Percentiles rank a stretch among this genome's conserved stretches.
Conservation (phyloP, 2,329 filamentous ascomycete genomes). For the Pseudocercospora crystallina region DNA sequence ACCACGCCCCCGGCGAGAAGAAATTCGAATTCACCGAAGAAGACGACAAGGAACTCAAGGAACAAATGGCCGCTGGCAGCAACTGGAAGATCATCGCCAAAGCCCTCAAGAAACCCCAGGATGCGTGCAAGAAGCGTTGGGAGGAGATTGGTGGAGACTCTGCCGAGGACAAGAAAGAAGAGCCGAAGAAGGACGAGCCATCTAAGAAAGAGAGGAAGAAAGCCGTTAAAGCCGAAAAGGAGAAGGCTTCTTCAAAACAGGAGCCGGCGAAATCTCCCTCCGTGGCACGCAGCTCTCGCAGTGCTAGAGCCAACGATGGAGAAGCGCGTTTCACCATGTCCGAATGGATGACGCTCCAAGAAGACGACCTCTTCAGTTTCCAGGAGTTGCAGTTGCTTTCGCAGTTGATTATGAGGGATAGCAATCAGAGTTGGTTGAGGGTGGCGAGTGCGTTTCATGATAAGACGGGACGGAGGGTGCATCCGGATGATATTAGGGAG, state of each 20-base stretch:
- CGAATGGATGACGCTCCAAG: slow-evolving; percentile 33
- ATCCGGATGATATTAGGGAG: slow-evolving; percentile 44
- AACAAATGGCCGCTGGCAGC: background rate
- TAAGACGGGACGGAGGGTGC: slow-evolving; percentile 48
- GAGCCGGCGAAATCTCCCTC: slow-evolving; percentile 17
- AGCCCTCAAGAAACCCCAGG: slow-evolving; percentile 5
- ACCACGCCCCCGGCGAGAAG: background rate
- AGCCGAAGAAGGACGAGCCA: slow-evolving; percentile 15
- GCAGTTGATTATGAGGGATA: slow-evolving; percentile 41
- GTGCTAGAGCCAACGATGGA: slow-evolving; percentile 6
- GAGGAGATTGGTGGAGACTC: slow-evolving; percentile 11
- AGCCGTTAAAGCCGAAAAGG: slow-evolving; percentile 13
- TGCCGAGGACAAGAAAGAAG: slow-evolving; percentile 10
- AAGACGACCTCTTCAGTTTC: slow-evolving; percentile 38
- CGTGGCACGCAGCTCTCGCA: slow-evolving; percentile 10
- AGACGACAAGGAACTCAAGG: slow-evolving; percentile 23
- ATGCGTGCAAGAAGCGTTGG: slow-evolving; percentile 11
- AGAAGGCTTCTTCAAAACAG: slow-evolving; percentile 8
- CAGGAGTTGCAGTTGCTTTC: slow-evolving; percentile 45
- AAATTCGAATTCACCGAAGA: slow-evolving; percentile 18
- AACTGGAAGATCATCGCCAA: slow-evolving; percentile 13
- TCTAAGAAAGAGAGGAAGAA: slow-evolving; percentile 23
- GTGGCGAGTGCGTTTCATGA: slow-evolving; percentile 51
- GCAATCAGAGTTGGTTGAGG: slow-evolving; percentile 44
- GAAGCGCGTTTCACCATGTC: slow-evolving; percentile 32